phyloP scores from a whole-genome alignment of 768 basidiomycete genomes.

The Russula griseocarnosa region DNA sequence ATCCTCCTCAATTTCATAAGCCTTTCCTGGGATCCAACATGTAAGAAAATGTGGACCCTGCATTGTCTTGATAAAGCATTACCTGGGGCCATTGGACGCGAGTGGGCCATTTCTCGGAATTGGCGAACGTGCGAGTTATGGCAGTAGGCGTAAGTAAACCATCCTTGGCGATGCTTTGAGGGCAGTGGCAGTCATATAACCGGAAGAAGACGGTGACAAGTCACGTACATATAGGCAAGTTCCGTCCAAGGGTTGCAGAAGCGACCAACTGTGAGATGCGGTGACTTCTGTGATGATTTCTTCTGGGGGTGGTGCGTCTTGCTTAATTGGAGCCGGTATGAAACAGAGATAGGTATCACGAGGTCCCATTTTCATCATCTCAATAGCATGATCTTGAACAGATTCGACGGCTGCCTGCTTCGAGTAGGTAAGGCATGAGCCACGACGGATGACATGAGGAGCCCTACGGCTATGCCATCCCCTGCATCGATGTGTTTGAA shows the following conservation, averaged over 20 bases:
- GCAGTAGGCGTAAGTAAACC: constrained; percentile 98
- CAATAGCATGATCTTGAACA: constrained; percentile 48
- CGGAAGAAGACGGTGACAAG: constrained; percentile 32
- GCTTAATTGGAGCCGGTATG: constrained; percentile 61
- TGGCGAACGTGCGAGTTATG: constrained; percentile 94
- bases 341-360: constrained; percentile 71
- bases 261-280: constrained; percentile 75
- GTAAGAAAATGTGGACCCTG: constrained; percentile 17
- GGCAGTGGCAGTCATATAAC: constrained; percentile 11
- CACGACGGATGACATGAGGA: background rate
- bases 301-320: constrained; percentile 45
- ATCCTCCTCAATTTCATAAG: constrained; percentile 81
- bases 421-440: constrained; percentile 10
- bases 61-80: constrained; percentile 31
- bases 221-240: constrained; percentile 79
- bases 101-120: constrained; percentile 77
- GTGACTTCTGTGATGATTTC: constrained; percentile 57
- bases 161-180: constrained; percentile 75
- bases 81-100: constrained; percentile 65
- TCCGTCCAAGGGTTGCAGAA: constrained; percentile 73
- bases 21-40: constrained; percentile 42
- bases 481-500: constrained; percentile 61
- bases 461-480: constrained; percentile 37
- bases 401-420: constrained; percentile 11
- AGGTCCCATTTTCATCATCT: constrained; percentile 71